phyloP scores from a whole-genome alignment of 139 green algal species.

The Chlorella sp. region DNA sequence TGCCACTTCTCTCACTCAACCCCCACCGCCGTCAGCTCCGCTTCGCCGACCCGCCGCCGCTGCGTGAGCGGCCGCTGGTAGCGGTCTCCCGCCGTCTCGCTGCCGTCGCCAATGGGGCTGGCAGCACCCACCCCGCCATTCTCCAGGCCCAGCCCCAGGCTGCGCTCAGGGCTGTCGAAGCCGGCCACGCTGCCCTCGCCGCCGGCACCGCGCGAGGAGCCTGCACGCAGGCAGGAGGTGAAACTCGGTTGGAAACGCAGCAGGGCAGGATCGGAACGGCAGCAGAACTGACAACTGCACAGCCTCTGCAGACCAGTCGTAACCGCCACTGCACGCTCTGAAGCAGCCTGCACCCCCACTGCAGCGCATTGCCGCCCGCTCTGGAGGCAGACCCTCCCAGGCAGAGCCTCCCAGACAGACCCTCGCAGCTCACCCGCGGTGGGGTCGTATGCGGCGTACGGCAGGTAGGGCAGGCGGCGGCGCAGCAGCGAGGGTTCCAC shows the following conservation, averaged over 20 bases:
- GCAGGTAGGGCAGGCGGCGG: conserved; percentile 53
- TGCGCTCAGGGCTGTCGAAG: not conserved
- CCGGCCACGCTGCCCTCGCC: not conserved
- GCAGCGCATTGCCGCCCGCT: too few relatives aligned
- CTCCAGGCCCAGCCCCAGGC: not conserved
- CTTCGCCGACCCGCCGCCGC: not conserved
- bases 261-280: too few relatives aligned
- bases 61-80: conserved; percentile 12
- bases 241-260: too few relatives aligned
- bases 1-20: not conserved
- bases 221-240: not conserved
- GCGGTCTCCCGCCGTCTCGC: not conserved
- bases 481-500: not conserved
- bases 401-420: too few relatives aligned
- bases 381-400: too few relatives aligned
- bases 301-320: too few relatives aligned
- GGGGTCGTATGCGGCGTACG: conserved; percentile 54
- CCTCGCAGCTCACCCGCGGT: conserved; percentile 26
- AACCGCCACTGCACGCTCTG: too few relatives aligned
- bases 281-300: too few relatives aligned
- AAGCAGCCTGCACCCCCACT: too few relatives aligned
- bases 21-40: conserved; percentile 11
- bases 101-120: not conserved
- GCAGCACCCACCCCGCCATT: too few relatives aligned
- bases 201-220: not conserved